Percentiles rank a stretch among this genome's conserved stretches.
Conservation (phyloP, 129 eudicot genomes). For the Ambrosia artemisiifolia region DNA sequence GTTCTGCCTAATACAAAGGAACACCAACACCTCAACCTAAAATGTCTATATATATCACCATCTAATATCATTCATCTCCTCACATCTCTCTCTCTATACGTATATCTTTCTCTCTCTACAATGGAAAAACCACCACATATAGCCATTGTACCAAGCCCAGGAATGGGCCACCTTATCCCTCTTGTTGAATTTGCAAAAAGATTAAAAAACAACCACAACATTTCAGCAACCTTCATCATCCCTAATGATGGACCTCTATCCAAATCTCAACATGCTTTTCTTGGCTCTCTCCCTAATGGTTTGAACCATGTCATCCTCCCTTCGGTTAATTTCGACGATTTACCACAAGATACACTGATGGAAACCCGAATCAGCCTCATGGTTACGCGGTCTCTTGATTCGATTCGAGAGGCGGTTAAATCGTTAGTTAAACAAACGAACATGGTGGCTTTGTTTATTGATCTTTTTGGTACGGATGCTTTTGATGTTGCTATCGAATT, state of each 20-base stretch:
- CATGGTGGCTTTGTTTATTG: slow-evolving; percentile 37
- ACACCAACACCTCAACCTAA: not conserved
- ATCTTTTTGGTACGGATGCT: slow-evolving; percentile 49
- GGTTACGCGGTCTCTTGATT: slow-evolving; percentile 33
- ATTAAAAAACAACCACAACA: slow-evolving; percentile 24
- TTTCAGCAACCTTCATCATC: slow-evolving; percentile 43
- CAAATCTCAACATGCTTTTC: slow-evolving; percentile 31
- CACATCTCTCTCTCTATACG: not conserved
- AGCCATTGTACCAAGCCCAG: slow-evolving; percentile 54
- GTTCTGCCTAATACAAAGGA: not conserved
- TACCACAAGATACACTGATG: slow-evolving; percentile 24
- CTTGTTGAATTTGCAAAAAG: slow-evolving; percentile 46
- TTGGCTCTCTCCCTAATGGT: slow-evolving; percentile 41
- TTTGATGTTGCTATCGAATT: slow-evolving; percentile 54
- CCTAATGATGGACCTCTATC: slow-evolving; percentile 49
- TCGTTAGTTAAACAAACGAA: slow-evolving; percentile 16
- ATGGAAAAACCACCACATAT: slow-evolving; percentile 43
- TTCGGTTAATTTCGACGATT: slow-evolving; percentile 38
- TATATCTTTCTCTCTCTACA: not conserved
- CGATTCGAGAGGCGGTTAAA: slow-evolving; percentile 26
- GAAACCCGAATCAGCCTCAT: slow-evolving; percentile 47
- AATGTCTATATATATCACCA: slow-evolving; percentile 26
- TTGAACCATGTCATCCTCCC: slow-evolving; percentile 40
- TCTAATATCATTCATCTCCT: slow-evolving; percentile 12
- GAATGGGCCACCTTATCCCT: slow-evolving; percentile 71